These are phyloP conservation scores for barley (Hordeum vulgare) DNA, from an alignment of 176 grass and related monocot genomes.

Conservation along the genomic window DNA sequence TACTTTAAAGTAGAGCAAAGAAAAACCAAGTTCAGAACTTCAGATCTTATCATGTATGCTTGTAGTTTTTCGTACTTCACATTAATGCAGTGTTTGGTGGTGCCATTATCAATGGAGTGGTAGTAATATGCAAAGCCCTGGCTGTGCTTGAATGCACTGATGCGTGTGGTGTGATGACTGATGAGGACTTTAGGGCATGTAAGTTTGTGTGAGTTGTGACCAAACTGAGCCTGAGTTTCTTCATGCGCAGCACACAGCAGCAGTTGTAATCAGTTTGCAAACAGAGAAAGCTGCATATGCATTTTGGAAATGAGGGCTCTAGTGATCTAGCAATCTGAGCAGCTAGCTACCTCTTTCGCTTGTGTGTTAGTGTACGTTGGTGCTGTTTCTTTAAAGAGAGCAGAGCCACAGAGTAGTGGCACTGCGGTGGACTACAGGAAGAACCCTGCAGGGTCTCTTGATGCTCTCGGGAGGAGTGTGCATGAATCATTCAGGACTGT, in stretches of 20 bases:
- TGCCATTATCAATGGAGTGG: background rate
- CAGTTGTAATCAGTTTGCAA: constrained; percentile 8
- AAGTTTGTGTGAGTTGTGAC: constrained; percentile 3
- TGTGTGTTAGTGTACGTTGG: constrained; percentile 21
- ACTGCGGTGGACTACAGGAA: constrained; percentile 34
- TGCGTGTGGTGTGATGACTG: background rate
- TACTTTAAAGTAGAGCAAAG: background rate
- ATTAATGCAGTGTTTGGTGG: constrained; percentile 20
- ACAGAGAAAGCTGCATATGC: background rate
- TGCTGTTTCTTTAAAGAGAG: constrained; percentile 39
- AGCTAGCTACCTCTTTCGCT: background rate
- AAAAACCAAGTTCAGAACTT: background rate
- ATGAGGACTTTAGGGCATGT: background rate
- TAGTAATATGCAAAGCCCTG: background rate
- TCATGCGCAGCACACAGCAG: constrained; percentile 14
- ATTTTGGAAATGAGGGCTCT: constrained; percentile 24
- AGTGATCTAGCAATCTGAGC: constrained; percentile 6
- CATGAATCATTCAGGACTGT: background rate
- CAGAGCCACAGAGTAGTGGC: constrained; percentile 4
- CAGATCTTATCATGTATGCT: constrained; percentile 22
- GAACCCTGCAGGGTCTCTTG: constrained; percentile 48
- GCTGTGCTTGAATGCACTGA: background rate
- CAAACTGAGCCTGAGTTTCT: background rate
- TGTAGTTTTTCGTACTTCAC: background rate
- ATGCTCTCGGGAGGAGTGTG: constrained; percentile 29